Evolutionary conservation across 2,329 filamentous ascomycete species (phyloP).

Genomic region (Fonsecaea monophora): DNA sequence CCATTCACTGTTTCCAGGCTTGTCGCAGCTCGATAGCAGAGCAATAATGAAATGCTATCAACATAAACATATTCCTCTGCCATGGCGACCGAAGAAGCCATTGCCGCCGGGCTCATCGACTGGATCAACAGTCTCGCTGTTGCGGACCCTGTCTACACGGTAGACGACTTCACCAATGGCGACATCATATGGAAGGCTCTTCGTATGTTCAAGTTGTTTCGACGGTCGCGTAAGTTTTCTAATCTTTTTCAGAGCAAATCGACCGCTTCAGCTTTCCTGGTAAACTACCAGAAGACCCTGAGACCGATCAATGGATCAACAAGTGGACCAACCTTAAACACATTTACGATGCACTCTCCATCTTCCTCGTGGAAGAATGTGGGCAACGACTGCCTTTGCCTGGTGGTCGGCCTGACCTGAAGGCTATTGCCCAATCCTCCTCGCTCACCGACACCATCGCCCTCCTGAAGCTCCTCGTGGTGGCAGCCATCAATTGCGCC

Average conservation of each 20-base stretch:
- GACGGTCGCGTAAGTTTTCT: constrained; percentile 14
- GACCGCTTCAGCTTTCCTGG: constrained; percentile 57
- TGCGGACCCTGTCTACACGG: constrained; percentile 37
- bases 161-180: constrained; percentile 52
- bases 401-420: constrained; percentile 54
- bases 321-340: constrained; percentile 59
- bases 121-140: constrained; percentile 48
- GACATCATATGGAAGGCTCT: constrained; percentile 56
- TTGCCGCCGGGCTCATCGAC: constrained; percentile 55
- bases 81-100: constrained; percentile 55
- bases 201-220: constrained; percentile 31
- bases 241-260: constrained; percentile 51
- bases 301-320: constrained; percentile 55
- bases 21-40: constrained; percentile 9
- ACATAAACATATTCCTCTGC: constrained; percentile 24
- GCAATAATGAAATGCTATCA: constrained; percentile 29
- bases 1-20: constrained; percentile 9
- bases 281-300: constrained; percentile 53
- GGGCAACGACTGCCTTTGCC: constrained; percentile 52
- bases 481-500: constrained; percentile 67
- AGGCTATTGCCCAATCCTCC: constrained; percentile 54
- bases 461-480: constrained; percentile 68
- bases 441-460: constrained; percentile 56
- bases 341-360: constrained; percentile 54
- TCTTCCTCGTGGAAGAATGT: constrained; percentile 55